Evolutionary conservation across 441 rosid genomes (phyloP), one percentile per base, ranked within the genome.

Genomic region (Populus tomentosa): DNA sequence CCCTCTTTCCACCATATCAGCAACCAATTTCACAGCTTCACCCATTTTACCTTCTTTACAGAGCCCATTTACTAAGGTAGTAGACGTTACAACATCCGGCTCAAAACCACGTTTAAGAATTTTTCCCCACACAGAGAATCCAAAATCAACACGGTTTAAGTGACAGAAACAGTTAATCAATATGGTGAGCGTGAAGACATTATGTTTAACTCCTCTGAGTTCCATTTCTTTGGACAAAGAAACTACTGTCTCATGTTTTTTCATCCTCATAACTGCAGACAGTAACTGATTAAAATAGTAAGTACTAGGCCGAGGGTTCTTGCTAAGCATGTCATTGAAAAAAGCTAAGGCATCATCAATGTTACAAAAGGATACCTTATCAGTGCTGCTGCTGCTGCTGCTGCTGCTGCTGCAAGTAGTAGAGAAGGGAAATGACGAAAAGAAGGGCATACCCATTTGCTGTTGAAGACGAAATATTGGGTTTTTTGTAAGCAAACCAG

Each of bases 151-250:
- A 71, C 0, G 61, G 35, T 67, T 73, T 62, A 40, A 80, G 59
- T 67, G 73, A 24, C 83, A 80, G 77, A 75, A 69, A 74, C 81
- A 83, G 66, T 80, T 70, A 9, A 83, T 78, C 5, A 75, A 35
- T 28, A 81, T 81, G 59, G 0, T 81, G 24, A 36, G 74, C 2
- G 78, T 74, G 9, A 36, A 70, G 0, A 26, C 26, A 76, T 50
- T 1, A 24, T 71, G 65, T 23, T 28, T 32, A 26, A 71, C 30
- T 3, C 74, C 74, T 32, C n/a, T 2, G 2, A 18, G 30, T 56
- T 71, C 74, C 74, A 71, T 71, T 28, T 71, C 36, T 71, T 21
- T 1, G 67, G 26, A 24, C 26, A 63, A 24, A 2, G 67, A 63
- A 7, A 63, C 67, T 4, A 24, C 67, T n/a, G 23, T 63, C 28